A percentile compares a stretch with the other conserved stretches of the same genome.
These are phyloP conservation scores for Apiospora koreana DNA, from an alignment of 2,329 filamentous ascomycete genomes.

Conservation along the genomic window DNA sequence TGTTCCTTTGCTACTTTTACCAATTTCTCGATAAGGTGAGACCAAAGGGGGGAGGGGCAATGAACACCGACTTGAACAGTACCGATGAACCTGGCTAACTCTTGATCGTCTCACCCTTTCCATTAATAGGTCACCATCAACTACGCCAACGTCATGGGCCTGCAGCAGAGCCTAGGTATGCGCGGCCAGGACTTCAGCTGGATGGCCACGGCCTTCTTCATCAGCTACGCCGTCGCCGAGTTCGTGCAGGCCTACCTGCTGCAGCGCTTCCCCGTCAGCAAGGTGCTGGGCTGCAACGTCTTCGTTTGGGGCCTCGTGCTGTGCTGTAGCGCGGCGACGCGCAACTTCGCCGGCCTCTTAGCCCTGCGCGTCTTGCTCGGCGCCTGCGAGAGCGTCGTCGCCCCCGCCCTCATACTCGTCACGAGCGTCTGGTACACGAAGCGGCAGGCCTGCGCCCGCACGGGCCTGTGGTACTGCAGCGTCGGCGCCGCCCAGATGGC, in stretches of 20 bases:
- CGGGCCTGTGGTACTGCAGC: constrained; percentile 65
- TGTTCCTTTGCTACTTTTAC: constrained; percentile 63
- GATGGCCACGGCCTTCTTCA: constrained; percentile 63
- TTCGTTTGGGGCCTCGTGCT: constrained; percentile 62
- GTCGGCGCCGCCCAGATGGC: constrained; percentile 59
- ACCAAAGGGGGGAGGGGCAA: constrained; percentile 29
- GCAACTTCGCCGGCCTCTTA: constrained; percentile 61
- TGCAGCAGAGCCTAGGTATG: constrained; percentile 55
- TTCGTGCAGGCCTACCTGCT: constrained; percentile 63
- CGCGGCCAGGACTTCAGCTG: constrained; percentile 63
- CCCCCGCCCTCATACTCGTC: constrained; percentile 68
- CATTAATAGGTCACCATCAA: constrained; percentile 27
- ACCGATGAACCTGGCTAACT: background rate
- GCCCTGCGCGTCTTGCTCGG: constrained; percentile 69
- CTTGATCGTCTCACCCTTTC: background rate
- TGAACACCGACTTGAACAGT: no score
- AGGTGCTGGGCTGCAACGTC: constrained; percentile 62
- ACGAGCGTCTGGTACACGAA: constrained; percentile 75
- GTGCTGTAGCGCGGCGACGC: constrained; percentile 62
- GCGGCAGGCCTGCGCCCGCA: constrained; percentile 63
- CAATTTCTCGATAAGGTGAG: constrained; percentile 64
- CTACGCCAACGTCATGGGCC: constrained; percentile 68
- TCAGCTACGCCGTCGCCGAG: constrained; percentile 60
- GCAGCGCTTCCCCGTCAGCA: constrained; percentile 60
- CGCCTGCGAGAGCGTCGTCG: constrained; percentile 68